Percentiles rank a stretch among this genome's conserved stretches.
Evolutionary conservation across 225 moss, liverwort and hornwort species (phyloP).

Genomic region (Marchantia polymorpha): DNA sequence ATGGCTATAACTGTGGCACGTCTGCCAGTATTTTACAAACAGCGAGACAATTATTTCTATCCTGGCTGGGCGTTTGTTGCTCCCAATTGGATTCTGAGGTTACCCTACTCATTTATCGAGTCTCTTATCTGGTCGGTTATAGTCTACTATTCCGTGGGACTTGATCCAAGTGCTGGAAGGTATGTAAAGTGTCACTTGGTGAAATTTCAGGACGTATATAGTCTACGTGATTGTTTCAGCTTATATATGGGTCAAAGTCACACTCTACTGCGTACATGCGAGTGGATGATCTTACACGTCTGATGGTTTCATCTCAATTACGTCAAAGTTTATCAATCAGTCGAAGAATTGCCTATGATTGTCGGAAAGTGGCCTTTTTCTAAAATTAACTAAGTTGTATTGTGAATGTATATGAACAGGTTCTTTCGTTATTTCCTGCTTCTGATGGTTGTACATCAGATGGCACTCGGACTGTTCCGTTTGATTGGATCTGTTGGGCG

Average conservation of each 20-base stretch:
- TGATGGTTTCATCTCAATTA: too few relatives aligned
- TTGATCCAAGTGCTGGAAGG: constrained; percentile 46
- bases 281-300: too few relatives aligned
- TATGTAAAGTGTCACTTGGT: neutral
- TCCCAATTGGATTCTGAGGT: constrained; percentile 44
- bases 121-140: constrained; percentile 39
- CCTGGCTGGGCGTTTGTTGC: constrained; percentile 50
- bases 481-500: constrained; percentile 66
- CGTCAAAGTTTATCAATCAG: too few relatives aligned
- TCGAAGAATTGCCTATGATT: too few relatives aligned
- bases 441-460: constrained; percentile 78
- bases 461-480: constrained; percentile 79
- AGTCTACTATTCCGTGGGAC: constrained; percentile 41
- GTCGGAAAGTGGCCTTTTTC: too few relatives aligned
- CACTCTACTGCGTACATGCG: too few relatives aligned
- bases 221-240: too few relatives aligned
- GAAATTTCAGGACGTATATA: too few relatives aligned
- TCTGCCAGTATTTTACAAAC: constrained; percentile 54
- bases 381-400: too few relatives aligned
- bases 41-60: constrained; percentile 45
- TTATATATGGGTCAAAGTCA: too few relatives aligned
- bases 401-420: constrained; percentile 31
- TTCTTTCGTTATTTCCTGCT: constrained; percentile 78
- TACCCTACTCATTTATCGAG: constrained; percentile 43
- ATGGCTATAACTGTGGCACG: constrained; percentile 38